Percentiles rank a stretch among this genome's conserved stretches.
phyloP scores from a whole-genome alignment of 768 basidiomycete genomes.

The Kwoniella europaea region DNA sequence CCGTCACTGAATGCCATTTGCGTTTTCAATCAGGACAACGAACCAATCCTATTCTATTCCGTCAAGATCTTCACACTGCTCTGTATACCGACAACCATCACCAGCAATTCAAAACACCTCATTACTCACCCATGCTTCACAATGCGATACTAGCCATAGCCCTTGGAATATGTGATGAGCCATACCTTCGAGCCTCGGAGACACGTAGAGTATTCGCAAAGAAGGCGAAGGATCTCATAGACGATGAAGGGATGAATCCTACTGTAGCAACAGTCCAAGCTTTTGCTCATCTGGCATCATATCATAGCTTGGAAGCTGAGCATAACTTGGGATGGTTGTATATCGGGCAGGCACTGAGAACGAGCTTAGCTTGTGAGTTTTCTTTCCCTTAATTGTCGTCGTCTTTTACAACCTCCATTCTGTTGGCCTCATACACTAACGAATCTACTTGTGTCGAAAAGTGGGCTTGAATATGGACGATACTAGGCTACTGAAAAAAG shows the following conservation, averaged over 20 bases:
- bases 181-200: constrained; percentile 50
- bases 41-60: constrained; percentile 36
- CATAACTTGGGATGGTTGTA: constrained; percentile 63
- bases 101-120: constrained; percentile 42
- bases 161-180: constrained; percentile 59
- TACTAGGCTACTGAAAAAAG: constrained; percentile 34
- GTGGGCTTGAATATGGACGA: constrained; percentile 53
- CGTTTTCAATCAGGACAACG: constrained; percentile 29
- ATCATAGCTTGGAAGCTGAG: constrained; percentile 60
- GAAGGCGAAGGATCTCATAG: constrained; percentile 60
- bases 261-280: constrained; percentile 61
- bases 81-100: constrained; percentile 15
- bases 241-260: constrained; percentile 60
- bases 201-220: constrained; percentile 58
- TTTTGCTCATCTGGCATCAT: constrained; percentile 60
- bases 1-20: too few species aligned
- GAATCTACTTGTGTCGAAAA: constrained; percentile 3
- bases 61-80: constrained; percentile 36
- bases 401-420: too few species aligned
- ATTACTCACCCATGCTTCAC: constrained; percentile 76
- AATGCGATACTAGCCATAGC: constrained; percentile 67
- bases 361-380: constrained; percentile 45
- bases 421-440: too few species aligned
- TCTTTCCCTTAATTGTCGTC: too few species aligned
- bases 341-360: constrained; percentile 58